Evolutionary conservation across 1,284 basidiomycete genomes (phyloP), one percentile per base, ranked within the genome.

Genomic region (Ganoderma boninense): DNA sequence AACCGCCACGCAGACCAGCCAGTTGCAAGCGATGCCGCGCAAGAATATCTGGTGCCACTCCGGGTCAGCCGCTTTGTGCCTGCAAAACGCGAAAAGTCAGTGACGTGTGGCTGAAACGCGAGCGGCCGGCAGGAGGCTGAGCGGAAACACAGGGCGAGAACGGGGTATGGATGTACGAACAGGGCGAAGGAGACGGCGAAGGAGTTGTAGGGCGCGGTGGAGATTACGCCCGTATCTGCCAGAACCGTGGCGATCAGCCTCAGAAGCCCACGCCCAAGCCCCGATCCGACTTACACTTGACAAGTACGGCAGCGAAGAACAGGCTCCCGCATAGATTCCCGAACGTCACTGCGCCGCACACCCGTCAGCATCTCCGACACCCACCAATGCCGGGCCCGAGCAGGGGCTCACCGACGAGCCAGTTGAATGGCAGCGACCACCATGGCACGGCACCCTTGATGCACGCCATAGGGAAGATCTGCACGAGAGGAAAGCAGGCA

Each of bases 21-120:
- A 92, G 75, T 95, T 95, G 75, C 93, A 95, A 4, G 87, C 93
- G 72, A 95, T 92, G 0, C 92, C 93, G 26, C 92, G 85, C 23
- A 94, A 80, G 81, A 94, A 91, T 62, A 95, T 91, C 77, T 95
- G 88, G 77, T 92, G 85, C 91, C 91, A 93, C 52, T 85, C 80
- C 1, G 92, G 92, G 20, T 89, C 87, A 2, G 82, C 81, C 0
- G 90, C 91, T 77, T 92, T 93, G 64, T 87, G 80, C 61, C 91
- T 92, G 65, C 11, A 42, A 64, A 64, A 29, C 14, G 6, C 59
- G 26, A 23, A 7, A 29, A 32, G 57, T 38, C 32, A 35, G 32
- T 18, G 20, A 40, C 16, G 7, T 40, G 57, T 60, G 57, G 57
- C 57, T 60, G 57, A 60, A 60, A 60, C 57, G 18, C 6, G 38